Evolutionary conservation across 2,329 filamentous ascomycete species (phyloP).

Genomic region (Aspergillus ibericus): DNA sequence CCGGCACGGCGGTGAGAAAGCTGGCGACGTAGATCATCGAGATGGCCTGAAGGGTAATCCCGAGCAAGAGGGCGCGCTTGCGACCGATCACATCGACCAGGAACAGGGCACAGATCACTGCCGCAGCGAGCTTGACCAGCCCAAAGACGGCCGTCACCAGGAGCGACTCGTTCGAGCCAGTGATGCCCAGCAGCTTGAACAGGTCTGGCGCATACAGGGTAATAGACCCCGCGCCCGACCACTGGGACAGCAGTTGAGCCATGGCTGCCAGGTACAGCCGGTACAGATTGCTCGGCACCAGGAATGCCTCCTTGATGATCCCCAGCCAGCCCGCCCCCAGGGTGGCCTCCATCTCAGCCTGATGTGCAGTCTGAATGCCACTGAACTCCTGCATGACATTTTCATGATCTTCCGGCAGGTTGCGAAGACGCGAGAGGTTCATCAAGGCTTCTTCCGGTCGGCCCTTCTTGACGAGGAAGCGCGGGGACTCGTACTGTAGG

Average conservation of each 20-base stretch:
- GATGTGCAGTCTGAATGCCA: slow-evolving; percentile 64
- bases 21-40: slow-evolving; percentile 63
- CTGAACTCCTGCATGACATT: slow-evolving; percentile 64
- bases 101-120: slow-evolving; percentile 71
- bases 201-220: slow-evolving; percentile 75
- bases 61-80: slow-evolving; percentile 63
- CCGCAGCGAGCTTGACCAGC: slow-evolving; percentile 68
- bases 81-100: slow-evolving; percentile 77
- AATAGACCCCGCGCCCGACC: slow-evolving; percentile 72
- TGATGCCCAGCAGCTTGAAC: slow-evolving; percentile 70
- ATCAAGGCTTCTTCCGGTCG: slow-evolving; percentile 50
- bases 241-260: slow-evolving; percentile 72
- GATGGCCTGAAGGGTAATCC: slow-evolving; percentile 61
- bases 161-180: slow-evolving; percentile 66
- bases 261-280: slow-evolving; percentile 66
- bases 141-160: slow-evolving; percentile 76
- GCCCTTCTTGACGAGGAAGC: slow-evolving; percentile 67
- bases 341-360: slow-evolving; percentile 71
- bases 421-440: slow-evolving; percentile 56
- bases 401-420: slow-evolving; percentile 59
- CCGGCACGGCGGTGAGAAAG: slow-evolving; percentile 64
- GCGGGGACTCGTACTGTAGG: slow-evolving; percentile 68
- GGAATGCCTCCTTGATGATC: slow-evolving; percentile 67
- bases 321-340: slow-evolving; percentile 65
- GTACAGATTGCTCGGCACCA: slow-evolving; percentile 69